A percentile compares a stretch with the other conserved stretches of the same genome.
Conservation (phyloP, 2,329 filamentous ascomycete genomes). For the Curvularia sp. region DNA sequence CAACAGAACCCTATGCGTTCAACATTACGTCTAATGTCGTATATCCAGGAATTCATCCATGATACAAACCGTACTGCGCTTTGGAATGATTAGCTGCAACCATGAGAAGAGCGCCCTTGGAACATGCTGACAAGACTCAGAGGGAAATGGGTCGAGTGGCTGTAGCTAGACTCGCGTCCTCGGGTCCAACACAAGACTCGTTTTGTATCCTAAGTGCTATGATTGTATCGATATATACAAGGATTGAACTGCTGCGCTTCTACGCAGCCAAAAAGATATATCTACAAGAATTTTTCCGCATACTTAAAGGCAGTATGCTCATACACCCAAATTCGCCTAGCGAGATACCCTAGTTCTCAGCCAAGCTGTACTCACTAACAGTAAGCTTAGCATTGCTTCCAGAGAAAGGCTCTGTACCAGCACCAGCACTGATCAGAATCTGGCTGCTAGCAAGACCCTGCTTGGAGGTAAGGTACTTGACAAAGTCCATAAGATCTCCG, state of each 20-base stretch:
- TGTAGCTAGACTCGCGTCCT: no score
- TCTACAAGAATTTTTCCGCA: constrained; percentile 3
- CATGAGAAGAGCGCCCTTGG: no score
- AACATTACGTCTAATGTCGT: no score
- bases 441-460: constrained; percentile 59
- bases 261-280: neutral
- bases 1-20: no score
- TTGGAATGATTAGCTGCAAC: no score
- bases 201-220: neutral
- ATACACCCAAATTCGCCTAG: neutral
- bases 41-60: no score
- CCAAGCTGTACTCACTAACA: constrained; percentile 51
- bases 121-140: no score
- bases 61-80: no score
- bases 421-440: constrained; percentile 62
- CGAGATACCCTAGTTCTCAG: constrained; percentile 25
- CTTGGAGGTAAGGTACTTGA: constrained; percentile 61
- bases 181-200: no score
- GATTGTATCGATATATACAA: neutral
- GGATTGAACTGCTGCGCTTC: neutral
- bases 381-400: constrained; percentile 58
- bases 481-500: constrained; percentile 65
- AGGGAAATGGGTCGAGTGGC: no score
- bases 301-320: neutral
- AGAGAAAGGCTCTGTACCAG: constrained; percentile 65